Conservation (phyloP, 2,329 filamentous ascomycete genomes). For the Colletotrichum abscissum region DNA sequence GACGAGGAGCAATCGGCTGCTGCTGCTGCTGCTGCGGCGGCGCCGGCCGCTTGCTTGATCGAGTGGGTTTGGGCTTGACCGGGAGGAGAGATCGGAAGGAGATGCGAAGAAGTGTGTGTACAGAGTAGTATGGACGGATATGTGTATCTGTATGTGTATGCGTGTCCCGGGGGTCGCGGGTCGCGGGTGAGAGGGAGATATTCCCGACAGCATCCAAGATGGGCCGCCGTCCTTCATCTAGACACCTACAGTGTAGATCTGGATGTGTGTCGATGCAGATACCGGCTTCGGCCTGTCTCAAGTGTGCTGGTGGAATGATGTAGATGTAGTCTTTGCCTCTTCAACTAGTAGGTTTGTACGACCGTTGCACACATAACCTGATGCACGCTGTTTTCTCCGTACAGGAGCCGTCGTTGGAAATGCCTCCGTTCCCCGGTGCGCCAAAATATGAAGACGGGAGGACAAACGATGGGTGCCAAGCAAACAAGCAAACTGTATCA, state of each 20-base stretch:
- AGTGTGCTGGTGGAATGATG: neutral
- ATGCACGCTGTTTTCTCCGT: constrained; percentile 1
- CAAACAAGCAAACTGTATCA: neutral
- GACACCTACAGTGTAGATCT: neutral
- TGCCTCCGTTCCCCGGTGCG: neutral
- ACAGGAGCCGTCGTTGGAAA: neutral
- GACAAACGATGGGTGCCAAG: neutral
- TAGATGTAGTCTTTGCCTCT: neutral
- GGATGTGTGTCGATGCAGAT: neutral
- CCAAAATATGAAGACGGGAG: neutral
- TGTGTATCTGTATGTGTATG: neutral
- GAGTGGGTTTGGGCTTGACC: neutral
- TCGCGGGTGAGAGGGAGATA: neutral
- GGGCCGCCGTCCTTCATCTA: neutral
- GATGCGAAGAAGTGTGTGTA: neutral
- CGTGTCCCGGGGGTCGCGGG: neutral
- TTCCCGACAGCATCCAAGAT: neutral
- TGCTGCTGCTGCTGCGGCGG: constrained; percentile 1
- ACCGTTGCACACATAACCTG: neutral
- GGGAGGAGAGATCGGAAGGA: neutral
- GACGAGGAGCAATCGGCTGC: neutral
- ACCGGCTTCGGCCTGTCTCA: neutral
- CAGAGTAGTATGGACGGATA: neutral
- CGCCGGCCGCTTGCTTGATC: constrained; percentile 31
- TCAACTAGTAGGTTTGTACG: neutral